Evolutionary conservation across 2,329 filamentous ascomycete species (phyloP).

Genomic region (Alternaria infectoria): DNA sequence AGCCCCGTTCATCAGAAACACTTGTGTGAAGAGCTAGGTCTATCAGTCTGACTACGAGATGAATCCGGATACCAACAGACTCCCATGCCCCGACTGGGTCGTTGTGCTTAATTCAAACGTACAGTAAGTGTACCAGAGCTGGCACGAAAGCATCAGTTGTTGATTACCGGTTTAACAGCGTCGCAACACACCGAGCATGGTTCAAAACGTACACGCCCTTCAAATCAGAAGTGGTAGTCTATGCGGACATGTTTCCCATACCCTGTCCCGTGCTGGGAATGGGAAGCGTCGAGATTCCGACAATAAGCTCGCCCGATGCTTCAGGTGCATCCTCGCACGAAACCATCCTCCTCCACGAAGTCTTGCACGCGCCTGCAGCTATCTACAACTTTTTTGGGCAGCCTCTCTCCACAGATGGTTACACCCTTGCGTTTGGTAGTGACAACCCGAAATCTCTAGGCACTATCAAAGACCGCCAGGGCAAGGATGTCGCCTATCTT

Average conservation of each 20-base stretch:
- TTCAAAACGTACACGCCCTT: slow-evolving; percentile 29
- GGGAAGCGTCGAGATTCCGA: slow-evolving; percentile 18
- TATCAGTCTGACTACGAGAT: background rate
- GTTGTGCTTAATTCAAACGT: slow-evolving; percentile 17
- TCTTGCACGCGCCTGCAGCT: slow-evolving; percentile 15
- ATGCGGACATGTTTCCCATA: no score
- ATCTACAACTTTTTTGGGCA: no score
- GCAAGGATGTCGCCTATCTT: slow-evolving; percentile 17
- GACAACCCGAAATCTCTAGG: background rate
- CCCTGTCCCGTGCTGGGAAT: slow-evolving; percentile 11
- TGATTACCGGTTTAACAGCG: background rate
- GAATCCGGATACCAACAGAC: background rate
- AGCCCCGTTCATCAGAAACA: background rate
- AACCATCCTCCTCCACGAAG: slow-evolving; percentile 16
- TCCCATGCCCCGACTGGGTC: slow-evolving; percentile 17
- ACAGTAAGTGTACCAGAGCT: slow-evolving; percentile 11
- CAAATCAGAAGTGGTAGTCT: background rate
- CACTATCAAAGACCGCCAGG: background rate
- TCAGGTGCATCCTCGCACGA: slow-evolving; percentile 1
- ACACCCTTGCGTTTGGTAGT: no score
- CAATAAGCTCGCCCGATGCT: slow-evolving; percentile 2
- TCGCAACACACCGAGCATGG: slow-evolving; percentile 13
- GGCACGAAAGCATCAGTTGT: background rate
- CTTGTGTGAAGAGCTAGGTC: background rate
- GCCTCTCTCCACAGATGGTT: no score